Percentiles rank a stretch among this genome's conserved stretches.
Evolutionary conservation across 108 stramenopile genomes (phyloP).

Genomic region (Nitzschia inconspicua): DNA sequence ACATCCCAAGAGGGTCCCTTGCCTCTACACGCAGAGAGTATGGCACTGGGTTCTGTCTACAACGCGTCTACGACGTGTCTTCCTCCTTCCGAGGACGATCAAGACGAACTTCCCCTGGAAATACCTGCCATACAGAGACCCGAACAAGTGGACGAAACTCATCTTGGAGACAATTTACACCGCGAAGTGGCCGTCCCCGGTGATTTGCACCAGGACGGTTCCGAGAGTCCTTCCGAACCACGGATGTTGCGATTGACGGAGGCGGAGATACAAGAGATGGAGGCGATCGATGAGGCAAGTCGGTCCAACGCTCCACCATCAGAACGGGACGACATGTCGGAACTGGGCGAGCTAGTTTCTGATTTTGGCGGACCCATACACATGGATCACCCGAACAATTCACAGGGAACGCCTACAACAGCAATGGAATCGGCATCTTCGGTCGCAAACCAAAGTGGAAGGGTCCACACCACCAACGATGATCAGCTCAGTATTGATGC

Average conservation of each 20-base stretch:
- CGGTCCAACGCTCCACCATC: constrained; percentile 71
- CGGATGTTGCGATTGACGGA: constrained; percentile 59
- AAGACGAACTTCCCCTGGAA: no score
- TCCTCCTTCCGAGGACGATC: no score
- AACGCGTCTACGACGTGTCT: no score
- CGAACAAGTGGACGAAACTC: no score
- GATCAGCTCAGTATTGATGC: constrained; percentile 19
- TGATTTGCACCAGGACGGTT: no score
- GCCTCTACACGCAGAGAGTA: no score
- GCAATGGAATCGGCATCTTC: constrained; percentile 39
- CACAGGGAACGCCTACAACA: constrained; percentile 46
- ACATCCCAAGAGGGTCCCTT: no score
- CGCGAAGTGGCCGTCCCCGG: no score
- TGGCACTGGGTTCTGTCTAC: no score
- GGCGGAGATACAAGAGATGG: constrained; percentile 68
- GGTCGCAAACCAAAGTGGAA: constrained; percentile 24
- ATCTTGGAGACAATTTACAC: no score
- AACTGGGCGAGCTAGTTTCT: constrained; percentile 37
- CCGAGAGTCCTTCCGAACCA: constrained; percentile 25
- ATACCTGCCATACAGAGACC: no score
- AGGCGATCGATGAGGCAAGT: constrained; percentile 67
- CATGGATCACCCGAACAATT: constrained; percentile 7
- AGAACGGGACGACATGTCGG: constrained; percentile 50
- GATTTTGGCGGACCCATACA: constrained; percentile 30
- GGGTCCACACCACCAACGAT: no score